phyloP scores from a whole-genome alignment of 2,329 filamentous ascomycete species.

The Aspergillus persii region DNA sequence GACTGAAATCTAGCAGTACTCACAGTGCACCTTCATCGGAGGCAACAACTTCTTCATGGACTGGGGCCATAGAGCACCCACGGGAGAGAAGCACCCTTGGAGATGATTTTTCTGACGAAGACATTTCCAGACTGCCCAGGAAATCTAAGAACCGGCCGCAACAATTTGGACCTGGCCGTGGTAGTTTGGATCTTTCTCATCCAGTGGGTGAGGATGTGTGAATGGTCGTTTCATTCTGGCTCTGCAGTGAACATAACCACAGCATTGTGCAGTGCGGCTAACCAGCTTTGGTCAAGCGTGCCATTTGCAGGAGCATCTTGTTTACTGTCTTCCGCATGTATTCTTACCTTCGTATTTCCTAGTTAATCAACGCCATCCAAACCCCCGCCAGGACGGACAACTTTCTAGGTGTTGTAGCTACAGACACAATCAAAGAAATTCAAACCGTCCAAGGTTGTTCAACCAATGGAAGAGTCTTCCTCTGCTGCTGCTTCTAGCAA shows the following conservation, averaged over 20 bases:
- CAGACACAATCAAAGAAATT: neutral
- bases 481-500: constrained; percentile 1
- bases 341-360: neutral
- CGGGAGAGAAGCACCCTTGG: neutral
- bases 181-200: neutral
- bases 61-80: constrained; percentile 1
- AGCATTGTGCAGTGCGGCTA: neutral
- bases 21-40: constrained; percentile 26
- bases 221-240: neutral
- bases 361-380: neutral
- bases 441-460: neutral
- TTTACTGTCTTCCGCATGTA: neutral
- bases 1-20: constrained; percentile 30
- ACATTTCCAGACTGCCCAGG: no score
- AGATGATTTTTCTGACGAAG: neutral
- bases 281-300: neutral
- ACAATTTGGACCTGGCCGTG: no score
- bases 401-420: neutral
- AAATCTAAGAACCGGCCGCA: no score
- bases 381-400: neutral
- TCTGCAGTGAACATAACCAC: neutral
- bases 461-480: neutral
- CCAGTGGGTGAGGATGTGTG: neutral
- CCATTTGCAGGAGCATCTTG: neutral
- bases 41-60: constrained; percentile 21